These are phyloP conservation scores for Capsicum pubescens DNA, from an alignment of 257 asterid genomes.

Conservation along the genomic window DNA sequence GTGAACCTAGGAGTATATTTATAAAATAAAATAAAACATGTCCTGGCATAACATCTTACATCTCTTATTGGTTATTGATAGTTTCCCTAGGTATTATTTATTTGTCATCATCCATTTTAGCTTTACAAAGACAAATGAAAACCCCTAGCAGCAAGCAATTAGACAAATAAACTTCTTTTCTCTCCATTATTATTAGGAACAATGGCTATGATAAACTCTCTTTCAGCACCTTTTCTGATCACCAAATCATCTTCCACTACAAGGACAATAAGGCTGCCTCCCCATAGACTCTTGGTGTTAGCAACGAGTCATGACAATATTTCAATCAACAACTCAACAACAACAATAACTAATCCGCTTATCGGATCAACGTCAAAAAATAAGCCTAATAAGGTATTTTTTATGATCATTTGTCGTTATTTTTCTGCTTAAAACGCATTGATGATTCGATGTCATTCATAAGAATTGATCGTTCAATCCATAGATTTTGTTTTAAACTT, in stretches of 20 bases:
- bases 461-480: neutral
- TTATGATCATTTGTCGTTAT: neutral
- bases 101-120: no score
- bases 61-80: slow-evolving; percentile 16
- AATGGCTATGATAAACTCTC: neutral
- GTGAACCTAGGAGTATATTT: neutral
- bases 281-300: neutral
- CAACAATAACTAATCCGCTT: neutral
- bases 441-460: neutral
- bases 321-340: slow-evolving; percentile 39
- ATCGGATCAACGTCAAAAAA: slow-evolving; percentile 48
- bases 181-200: neutral
- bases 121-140: no score
- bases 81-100: neutral
- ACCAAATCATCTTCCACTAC: neutral
- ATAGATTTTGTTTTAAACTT: neutral
- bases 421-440: neutral
- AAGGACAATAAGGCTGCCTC: neutral
- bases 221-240: neutral
- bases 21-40: slow-evolving; percentile 39
- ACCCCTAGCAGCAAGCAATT: no score
- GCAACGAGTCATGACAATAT: slow-evolving; percentile 15
- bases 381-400: slow-evolving; percentile 27
- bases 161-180: no score
- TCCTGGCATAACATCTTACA: slow-evolving; percentile 53